Conservation (phyloP, 2,329 filamentous ascomycete species). For the Didymella keratinophila region DNA sequence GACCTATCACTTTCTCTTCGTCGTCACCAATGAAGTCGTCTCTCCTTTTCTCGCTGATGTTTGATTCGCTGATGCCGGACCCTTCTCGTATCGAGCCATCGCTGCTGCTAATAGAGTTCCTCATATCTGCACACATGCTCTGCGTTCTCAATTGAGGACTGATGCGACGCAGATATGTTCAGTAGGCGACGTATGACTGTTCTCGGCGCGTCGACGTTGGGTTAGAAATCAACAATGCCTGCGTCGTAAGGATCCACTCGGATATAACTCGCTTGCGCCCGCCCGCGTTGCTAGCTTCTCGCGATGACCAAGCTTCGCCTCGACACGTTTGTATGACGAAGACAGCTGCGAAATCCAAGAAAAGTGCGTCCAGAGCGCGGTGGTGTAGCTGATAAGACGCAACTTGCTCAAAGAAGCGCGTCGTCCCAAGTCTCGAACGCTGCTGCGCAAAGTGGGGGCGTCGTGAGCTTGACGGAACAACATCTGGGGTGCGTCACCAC, state of each 20-base stretch:
- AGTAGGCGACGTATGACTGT: neutral
- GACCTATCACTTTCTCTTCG: conserved; percentile 26
- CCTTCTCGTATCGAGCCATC: conserved; percentile 15
- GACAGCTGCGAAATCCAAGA: neutral
- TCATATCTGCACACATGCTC: conserved; percentile 2
- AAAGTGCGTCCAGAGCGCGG: neutral
- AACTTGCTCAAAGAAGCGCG: neutral
- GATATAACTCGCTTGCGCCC: conserved; percentile 23
- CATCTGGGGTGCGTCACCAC: conserved; percentile 15
- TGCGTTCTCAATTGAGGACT: neutral
- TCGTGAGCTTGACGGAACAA: conserved; percentile 1
- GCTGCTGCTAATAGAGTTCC: conserved; percentile 6
- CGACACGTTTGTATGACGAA: neutral
- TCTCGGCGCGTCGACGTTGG: conserved; percentile 1
- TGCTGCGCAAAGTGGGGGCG: conserved; percentile 6
- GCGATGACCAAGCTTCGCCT: conserved; percentile 17
- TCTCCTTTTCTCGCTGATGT: conserved; percentile 23
- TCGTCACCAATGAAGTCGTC: conserved; percentile 14
- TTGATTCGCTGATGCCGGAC: conserved; percentile 22
- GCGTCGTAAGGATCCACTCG: conserved; percentile 14
- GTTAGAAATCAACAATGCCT: conserved; percentile 13
- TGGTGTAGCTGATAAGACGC: neutral
- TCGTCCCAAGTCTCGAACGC: conserved; percentile 5
- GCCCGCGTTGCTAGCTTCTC: conserved; percentile 5
- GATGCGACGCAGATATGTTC: neutral